A percentile compares a stretch with the other conserved stretches of the same genome.
phyloP scores from a whole-genome alignment of 1,284 basidiomycete species.

The Somion occarium region DNA sequence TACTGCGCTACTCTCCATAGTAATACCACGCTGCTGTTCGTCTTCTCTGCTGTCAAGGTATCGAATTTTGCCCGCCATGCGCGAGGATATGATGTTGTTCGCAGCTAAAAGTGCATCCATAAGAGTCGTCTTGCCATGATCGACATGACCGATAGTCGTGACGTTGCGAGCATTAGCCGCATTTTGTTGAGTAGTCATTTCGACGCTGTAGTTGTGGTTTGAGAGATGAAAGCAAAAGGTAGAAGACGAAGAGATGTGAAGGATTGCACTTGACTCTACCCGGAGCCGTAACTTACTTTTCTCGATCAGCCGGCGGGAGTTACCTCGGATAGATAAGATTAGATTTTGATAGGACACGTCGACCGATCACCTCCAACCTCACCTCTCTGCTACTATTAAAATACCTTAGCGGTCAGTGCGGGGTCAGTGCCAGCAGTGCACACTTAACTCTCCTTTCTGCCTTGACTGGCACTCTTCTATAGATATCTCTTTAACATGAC shows the following conservation, averaged over 20 bases:
- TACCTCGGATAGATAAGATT: neutral
- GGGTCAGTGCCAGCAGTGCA: neutral
- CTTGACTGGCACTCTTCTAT: neutral
- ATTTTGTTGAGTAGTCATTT: no score
- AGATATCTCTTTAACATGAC: slow-evolving; percentile 4
- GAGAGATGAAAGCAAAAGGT: no score
- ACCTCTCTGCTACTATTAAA: neutral
- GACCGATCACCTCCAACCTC: slow-evolving; percentile 1
- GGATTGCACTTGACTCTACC: no score
- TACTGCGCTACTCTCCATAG: slow-evolving; percentile 97
- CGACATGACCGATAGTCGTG: slow-evolving; percentile 81
- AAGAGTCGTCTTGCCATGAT: slow-evolving; percentile 93
- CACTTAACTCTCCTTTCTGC: neutral
- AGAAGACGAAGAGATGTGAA: no score
- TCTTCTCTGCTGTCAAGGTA: slow-evolving; percentile 96
- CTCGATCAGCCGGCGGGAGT: no score
- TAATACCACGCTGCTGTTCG: slow-evolving; percentile 97
- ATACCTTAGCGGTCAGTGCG: no score
- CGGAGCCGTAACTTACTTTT: no score
- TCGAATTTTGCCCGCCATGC: slow-evolving; percentile 95
- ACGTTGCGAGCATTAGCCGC: slow-evolving; percentile 66
- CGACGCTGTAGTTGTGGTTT: no score
- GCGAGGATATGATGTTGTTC: slow-evolving; percentile 94
- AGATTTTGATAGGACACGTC: slow-evolving; percentile 1
- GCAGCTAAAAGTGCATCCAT: slow-evolving; percentile 95